These are phyloP conservation scores for Diaporthe destruens DNA, from an alignment of 2,329 filamentous ascomycete species.

Conservation along the genomic window DNA sequence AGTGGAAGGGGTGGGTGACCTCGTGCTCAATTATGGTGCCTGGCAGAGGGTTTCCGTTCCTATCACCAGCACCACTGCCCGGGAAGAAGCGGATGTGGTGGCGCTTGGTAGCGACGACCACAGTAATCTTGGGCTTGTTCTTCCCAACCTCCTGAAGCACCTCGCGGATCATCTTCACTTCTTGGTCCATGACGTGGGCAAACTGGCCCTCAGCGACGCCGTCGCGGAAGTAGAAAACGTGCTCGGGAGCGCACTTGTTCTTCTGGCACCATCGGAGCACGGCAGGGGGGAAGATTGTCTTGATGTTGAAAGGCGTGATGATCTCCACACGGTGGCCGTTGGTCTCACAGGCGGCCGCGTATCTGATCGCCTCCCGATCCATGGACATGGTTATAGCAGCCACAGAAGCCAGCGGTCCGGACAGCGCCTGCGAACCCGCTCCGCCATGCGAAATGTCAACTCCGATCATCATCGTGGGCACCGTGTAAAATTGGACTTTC, in stretches of 20 bases:
- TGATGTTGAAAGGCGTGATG: constrained; percentile 75
- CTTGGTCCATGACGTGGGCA: constrained; percentile 80
- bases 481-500: constrained; percentile 57
- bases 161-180: constrained; percentile 78
- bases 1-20: constrained; percentile 91
- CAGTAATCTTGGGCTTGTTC: constrained; percentile 76
- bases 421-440: constrained; percentile 69
- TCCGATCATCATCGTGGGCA: constrained; percentile 85
- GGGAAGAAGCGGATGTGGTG: constrained; percentile 97
- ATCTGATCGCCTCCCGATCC: constrained; percentile 78
- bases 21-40: constrained; percentile 90
- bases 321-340: constrained; percentile 89
- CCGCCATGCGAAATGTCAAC: constrained; percentile 90
- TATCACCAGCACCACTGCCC: constrained; percentile 69
- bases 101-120: constrained; percentile 91
- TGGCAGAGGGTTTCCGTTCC: constrained; percentile 84
- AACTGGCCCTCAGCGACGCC: constrained; percentile 93
- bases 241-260: constrained; percentile 70
- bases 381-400: constrained; percentile 88
- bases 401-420: constrained; percentile 69
- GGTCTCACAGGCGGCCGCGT: constrained; percentile 82
- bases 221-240: constrained; percentile 93
- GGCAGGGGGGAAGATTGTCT: constrained; percentile 74
- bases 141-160: constrained; percentile 60
- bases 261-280: constrained; percentile 73